Conservation (phyloP, 306 rosid genomes). For the Myrica gale region DNA sequence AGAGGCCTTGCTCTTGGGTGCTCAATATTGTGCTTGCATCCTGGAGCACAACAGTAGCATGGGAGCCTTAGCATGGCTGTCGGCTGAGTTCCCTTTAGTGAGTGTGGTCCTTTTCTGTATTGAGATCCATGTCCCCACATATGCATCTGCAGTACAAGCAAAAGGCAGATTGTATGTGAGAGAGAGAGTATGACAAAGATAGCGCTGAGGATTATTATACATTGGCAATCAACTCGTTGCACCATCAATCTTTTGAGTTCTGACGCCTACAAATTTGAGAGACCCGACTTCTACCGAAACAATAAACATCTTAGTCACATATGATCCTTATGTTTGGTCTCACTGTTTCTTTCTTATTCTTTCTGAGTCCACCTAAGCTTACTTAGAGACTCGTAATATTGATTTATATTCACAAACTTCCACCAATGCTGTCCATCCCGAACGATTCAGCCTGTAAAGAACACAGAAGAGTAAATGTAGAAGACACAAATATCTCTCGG, state of each 20-base stretch:
- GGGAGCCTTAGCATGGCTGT: slow-evolving; percentile 48
- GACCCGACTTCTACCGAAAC: no score
- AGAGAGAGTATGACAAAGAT: neutral
- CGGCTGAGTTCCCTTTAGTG: slow-evolving; percentile 49
- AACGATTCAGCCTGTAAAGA: neutral
- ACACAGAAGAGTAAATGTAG: neutral
- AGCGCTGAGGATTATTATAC: neutral
- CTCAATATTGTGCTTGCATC: slow-evolving; percentile 67
- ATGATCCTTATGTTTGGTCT: no score
- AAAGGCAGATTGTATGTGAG: neutral
- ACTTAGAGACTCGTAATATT: no score
- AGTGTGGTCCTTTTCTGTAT: slow-evolving; percentile 56
- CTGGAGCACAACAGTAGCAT: slow-evolving; percentile 53
- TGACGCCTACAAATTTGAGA: no score
- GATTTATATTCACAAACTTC: neutral
- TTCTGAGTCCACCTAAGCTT: neutral
- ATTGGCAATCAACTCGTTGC: no score
- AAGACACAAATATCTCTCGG: neutral
- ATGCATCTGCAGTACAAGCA: slow-evolving; percentile 45
- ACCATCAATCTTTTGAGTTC: no score
- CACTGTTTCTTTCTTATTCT: no score
- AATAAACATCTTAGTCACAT: no score
- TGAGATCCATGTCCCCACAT: slow-evolving; percentile 74
- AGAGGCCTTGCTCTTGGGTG: slow-evolving; percentile 59
- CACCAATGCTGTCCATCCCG: neutral